These are phyloP conservation scores for Aureobasidium lini DNA, from an alignment of 2,329 filamentous ascomycete species.

Conservation along the genomic window DNA sequence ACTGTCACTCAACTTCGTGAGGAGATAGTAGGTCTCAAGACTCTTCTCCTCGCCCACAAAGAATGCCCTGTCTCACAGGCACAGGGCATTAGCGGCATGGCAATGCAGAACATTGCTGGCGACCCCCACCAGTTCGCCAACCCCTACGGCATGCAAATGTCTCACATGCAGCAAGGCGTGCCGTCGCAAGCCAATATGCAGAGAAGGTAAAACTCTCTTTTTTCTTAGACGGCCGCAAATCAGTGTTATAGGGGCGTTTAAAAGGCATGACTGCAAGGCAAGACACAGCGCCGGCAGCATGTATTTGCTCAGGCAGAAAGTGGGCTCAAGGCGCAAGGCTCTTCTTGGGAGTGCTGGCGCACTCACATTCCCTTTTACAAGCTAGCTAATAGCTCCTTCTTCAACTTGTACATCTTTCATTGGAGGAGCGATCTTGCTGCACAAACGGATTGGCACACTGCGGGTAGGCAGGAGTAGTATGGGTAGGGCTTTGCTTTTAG, in stretches of 20 bases:
- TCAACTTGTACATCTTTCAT: constrained; percentile 9
- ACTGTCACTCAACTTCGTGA: constrained; percentile 81
- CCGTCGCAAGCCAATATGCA: constrained; percentile 27
- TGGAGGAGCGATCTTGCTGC: neutral
- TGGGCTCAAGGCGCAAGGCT: constrained; percentile 2
- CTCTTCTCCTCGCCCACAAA: constrained; percentile 85
- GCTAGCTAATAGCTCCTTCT: neutral
- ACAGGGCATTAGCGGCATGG: constrained; percentile 57
- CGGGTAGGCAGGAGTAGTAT: neutral
- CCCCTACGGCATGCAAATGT: constrained; percentile 41
- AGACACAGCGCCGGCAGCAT: neutral
- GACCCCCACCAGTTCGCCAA: constrained; percentile 36
- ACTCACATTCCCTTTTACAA: neutral
- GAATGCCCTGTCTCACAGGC: constrained; percentile 89
- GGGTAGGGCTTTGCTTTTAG: neutral
- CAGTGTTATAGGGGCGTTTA: constrained; percentile 7
- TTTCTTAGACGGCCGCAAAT: neutral
- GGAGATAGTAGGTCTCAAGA: constrained; percentile 92
- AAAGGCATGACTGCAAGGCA: constrained; percentile 9
- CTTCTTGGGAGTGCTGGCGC: neutral
- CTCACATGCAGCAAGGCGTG: constrained; percentile 27
- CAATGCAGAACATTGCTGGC: constrained; percentile 44
- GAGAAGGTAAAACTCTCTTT: constrained; percentile 22
- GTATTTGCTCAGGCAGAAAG: neutral
- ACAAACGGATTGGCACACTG: constrained; percentile 11